These are phyloP conservation scores for Penicillium waksmanii DNA, from an alignment of 495 filamentous ascomycete genomes.

Conservation along the genomic window DNA sequence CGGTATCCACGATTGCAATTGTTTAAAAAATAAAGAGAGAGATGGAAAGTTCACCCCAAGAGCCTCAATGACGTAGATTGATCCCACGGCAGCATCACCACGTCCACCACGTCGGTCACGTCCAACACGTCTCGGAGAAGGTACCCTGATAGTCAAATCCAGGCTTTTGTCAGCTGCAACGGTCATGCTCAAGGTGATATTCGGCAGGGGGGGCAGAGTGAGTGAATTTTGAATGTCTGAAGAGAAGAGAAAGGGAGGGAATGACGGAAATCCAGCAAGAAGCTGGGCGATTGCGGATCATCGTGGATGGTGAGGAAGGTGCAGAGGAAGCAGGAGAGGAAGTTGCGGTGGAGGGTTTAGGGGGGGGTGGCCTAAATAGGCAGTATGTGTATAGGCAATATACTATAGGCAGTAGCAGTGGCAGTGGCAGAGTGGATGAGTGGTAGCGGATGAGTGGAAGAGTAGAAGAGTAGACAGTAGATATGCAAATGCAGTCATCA, in stretches of 20 bases:
- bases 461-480: background rate
- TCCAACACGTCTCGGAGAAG: background rate
- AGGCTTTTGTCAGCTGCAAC: background rate
- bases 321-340: background rate
- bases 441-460: background rate
- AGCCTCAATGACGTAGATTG: background rate
- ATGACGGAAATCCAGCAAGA: background rate
- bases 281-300: background rate
- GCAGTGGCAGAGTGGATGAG: background rate
- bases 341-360: background rate
- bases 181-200: background rate
- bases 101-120: no score
- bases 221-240: background rate
- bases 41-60: background rate
- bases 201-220: background rate
- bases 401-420: background rate
- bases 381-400: background rate
- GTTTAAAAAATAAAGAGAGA: background rate
- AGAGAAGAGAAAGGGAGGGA: background rate
- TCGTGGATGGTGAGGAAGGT: background rate
- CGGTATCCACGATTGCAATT: background rate
- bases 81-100: background rate
- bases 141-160: background rate
- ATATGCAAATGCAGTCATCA: conserved; percentile 1
- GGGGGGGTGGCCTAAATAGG: background rate